Evolutionary conservation across 1,139 yeast species (phyloP).

Genomic region (Pichia sp.): DNA sequence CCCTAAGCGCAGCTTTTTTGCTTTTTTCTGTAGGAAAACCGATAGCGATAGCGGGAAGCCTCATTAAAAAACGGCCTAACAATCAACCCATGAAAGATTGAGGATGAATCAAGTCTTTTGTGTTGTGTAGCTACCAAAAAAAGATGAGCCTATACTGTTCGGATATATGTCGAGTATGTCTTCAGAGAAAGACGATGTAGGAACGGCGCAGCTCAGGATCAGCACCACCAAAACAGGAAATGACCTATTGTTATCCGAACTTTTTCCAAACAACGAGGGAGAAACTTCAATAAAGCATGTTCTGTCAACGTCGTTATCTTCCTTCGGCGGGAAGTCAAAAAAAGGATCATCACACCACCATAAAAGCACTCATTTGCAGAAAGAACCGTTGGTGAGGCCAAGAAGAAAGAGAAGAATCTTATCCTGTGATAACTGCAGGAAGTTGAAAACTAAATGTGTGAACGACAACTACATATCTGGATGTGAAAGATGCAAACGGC

Average conservation of each 20-base stretch:
- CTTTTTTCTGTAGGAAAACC: background rate
- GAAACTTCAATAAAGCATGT: constrained; percentile 7
- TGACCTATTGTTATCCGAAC: constrained; percentile 24
- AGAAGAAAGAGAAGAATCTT: constrained; percentile 41
- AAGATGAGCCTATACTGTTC: no score
- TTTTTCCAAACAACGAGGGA: constrained; percentile 7
- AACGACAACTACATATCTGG: constrained; percentile 38
- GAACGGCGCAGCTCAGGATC: constrained; percentile 7
- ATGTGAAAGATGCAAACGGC: constrained; percentile 47
- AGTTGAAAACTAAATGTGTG: constrained; percentile 51
- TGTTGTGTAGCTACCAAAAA: no score
- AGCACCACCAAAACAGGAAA: constrained; percentile 19
- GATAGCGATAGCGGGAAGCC: background rate
- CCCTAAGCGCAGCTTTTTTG: background rate
- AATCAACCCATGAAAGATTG: no score
- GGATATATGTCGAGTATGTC: no score
- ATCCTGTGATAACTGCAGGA: constrained; percentile 49
- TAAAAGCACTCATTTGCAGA: background rate
- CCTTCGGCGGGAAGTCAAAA: background rate
- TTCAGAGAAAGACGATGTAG: constrained; percentile 2
- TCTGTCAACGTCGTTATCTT: background rate
- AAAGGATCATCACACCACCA: background rate
- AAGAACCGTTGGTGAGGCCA: background rate
- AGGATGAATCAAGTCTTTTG: no score
- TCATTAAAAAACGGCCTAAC: no score